phyloP scores from a whole-genome alignment of 177 flowering plant species.

The Vitis hybrid region DNA sequence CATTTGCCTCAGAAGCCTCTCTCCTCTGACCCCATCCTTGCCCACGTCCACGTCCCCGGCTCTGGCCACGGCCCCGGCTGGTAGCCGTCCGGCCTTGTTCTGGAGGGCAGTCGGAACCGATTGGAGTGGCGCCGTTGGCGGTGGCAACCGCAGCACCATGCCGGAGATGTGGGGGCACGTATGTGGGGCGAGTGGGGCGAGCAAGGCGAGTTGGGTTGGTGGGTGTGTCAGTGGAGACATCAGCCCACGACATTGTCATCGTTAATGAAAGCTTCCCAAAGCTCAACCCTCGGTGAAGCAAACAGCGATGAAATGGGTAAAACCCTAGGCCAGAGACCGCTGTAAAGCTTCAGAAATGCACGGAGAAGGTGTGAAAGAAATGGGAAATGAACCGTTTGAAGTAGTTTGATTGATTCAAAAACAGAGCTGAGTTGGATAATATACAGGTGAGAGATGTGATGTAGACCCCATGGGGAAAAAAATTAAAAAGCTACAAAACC shows the following conservation, averaged over 20 bases:
- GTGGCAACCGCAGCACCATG: not conserved
- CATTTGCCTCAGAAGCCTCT: not conserved
- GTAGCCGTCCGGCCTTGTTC: not conserved
- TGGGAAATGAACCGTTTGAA: too few species aligned
- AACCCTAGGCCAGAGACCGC: too few species aligned
- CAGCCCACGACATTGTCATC: conserved; percentile 31
- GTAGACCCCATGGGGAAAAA: too few species aligned
- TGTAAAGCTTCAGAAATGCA: too few species aligned
- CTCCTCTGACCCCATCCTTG: conserved; percentile 3
- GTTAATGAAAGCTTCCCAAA: not conserved
- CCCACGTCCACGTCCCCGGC: conserved; percentile 10
- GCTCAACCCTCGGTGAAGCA: too few species aligned
- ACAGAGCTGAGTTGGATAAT: too few species aligned
- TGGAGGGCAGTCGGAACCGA: not conserved
- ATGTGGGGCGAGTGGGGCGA: conserved; percentile 15
- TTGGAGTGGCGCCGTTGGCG: not conserved
- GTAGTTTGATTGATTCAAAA: not conserved
- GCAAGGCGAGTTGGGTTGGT: not conserved
- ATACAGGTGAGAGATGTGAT: too few species aligned
- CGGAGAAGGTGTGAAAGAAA: too few species aligned
- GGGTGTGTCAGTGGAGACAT: conserved; percentile 13
- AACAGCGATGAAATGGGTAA: too few species aligned
- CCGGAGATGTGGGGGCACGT: conserved; percentile 39
- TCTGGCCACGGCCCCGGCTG: conserved; percentile 7
- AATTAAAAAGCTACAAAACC: too few species aligned